phyloP scores from a whole-genome alignment of 495 filamentous ascomycete genomes.

The Pyrenula aspistea region DNA sequence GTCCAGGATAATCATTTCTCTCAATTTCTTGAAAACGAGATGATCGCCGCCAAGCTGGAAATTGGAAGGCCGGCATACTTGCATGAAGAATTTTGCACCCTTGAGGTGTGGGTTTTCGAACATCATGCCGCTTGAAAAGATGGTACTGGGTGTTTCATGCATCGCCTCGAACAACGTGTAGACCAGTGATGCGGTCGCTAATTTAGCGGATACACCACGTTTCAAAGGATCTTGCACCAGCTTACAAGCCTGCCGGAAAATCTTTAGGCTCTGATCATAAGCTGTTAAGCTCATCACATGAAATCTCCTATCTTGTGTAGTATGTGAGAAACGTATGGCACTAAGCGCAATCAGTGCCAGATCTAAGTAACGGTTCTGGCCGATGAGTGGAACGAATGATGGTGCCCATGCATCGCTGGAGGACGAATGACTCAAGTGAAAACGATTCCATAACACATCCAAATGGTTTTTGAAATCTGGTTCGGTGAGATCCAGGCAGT shows the following conservation, averaged over 20 bases:
- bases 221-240: not conserved
- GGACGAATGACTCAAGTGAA: not conserved
- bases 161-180: not conserved
- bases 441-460: not conserved
- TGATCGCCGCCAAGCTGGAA: not conserved
- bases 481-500: not conserved
- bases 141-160: not conserved
- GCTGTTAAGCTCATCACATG: not conserved
- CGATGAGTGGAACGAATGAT: not conserved
- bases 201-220: not conserved
- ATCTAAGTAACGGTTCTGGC: not conserved
- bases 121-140: not conserved
- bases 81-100: not conserved
- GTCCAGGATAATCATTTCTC: not conserved
- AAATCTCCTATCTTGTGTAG: not conserved
- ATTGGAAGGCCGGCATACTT: not conserved
- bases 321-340: not conserved
- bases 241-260: not conserved
- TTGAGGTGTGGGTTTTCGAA: not conserved
- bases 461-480: not conserved
- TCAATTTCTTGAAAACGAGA: not conserved
- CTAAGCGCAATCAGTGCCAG: not conserved
- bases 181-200: not conserved
- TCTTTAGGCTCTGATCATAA: not conserved
- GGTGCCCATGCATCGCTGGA: not conserved